phyloP scores from a whole-genome alignment of 805 yeast species.

The Metahyphopichia silvanorum region DNA sequence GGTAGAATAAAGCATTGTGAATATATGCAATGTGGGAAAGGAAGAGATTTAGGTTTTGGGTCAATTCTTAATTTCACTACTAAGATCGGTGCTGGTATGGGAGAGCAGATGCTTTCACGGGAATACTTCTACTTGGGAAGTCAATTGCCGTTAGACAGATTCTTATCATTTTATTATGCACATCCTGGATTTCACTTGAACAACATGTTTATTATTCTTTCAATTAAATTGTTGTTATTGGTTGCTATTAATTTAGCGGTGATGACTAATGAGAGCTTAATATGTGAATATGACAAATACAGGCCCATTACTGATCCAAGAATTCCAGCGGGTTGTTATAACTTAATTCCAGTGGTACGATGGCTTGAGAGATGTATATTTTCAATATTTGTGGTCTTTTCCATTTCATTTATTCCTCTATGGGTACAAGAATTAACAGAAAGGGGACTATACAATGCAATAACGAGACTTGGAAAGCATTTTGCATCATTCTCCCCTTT shows the following conservation, averaged over 20 bases:
- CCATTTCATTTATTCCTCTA: constrained; percentile 75
- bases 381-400: constrained; percentile 79
- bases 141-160: constrained; percentile 75
- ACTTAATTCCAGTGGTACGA: constrained; percentile 68
- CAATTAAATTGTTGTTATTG: constrained; percentile 69
- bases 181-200: constrained; percentile 86
- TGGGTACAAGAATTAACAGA: constrained; percentile 78
- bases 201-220: constrained; percentile 72
- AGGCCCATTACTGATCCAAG: constrained; percentile 65
- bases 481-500: constrained; percentile 70
- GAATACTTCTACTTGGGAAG: constrained; percentile 82
- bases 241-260: constrained; percentile 69
- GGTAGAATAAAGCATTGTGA: constrained; percentile 87
- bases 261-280: constrained; percentile 66
- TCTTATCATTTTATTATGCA: constrained; percentile 80
- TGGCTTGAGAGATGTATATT: constrained; percentile 81
- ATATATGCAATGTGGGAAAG: constrained; percentile 87
- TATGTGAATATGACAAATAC: constrained; percentile 64
- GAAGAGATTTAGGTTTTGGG: constrained; percentile 85
- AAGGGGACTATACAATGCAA: constrained; percentile 76
- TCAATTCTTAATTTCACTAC: constrained; percentile 83
- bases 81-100: constrained; percentile 92
- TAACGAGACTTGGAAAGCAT: constrained; percentile 67
- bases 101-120: constrained; percentile 83
- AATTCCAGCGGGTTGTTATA: constrained; percentile 71